Evolutionary conservation across 345 rosid genomes (phyloP).

Genomic region (Abelmoschus esculentus): DNA sequence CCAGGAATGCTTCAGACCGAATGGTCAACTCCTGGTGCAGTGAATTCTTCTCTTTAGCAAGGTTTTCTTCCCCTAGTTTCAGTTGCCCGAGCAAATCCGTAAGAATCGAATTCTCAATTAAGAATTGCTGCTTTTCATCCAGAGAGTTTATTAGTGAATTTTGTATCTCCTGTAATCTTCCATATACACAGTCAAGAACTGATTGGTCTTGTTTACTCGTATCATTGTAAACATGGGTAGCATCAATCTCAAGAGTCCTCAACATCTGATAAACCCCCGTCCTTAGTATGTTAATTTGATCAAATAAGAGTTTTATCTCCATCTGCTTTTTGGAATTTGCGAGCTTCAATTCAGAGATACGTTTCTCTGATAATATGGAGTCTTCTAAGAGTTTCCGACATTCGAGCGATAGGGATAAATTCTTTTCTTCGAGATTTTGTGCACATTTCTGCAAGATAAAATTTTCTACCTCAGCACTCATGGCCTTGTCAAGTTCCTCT

Average conservation of each 20-base stretch:
- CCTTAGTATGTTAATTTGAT: slow-evolving; percentile 42
- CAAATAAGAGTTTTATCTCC: slow-evolving; percentile 44
- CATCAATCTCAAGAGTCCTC: slow-evolving; percentile 41
- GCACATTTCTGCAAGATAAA: slow-evolving; percentile 59
- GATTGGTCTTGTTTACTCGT: slow-evolving; percentile 36
- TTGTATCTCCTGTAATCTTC: slow-evolving; percentile 48
- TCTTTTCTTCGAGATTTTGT: slow-evolving; percentile 55
- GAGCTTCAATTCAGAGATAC: slow-evolving; percentile 41
- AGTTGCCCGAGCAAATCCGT: slow-evolving; percentile 52
- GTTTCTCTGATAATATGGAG: slow-evolving; percentile 49
- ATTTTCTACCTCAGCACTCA: slow-evolving; percentile 52
- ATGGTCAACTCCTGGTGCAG: slow-evolving; percentile 41
- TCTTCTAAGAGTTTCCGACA: slow-evolving; percentile 45
- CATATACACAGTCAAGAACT: slow-evolving; percentile 28
- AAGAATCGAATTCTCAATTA: slow-evolving; percentile 54
- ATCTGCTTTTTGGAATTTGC: slow-evolving; percentile 43
- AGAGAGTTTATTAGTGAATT: slow-evolving; percentile 33
- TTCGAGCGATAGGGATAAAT: slow-evolving; percentile 43
- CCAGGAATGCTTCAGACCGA: slow-evolving; percentile 34
- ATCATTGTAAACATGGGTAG: slow-evolving; percentile 23
- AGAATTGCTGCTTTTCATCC: slow-evolving; percentile 49
- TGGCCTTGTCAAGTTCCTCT: slow-evolving; percentile 54
- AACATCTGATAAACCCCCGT: slow-evolving; percentile 40
- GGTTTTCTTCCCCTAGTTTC: slow-evolving; percentile 47
- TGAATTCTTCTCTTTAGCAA: slow-evolving; percentile 37